Evolutionary conservation across 2,329 filamentous ascomycete genomes (phyloP).

Genomic region (Lachnellula occidentalis): DNA sequence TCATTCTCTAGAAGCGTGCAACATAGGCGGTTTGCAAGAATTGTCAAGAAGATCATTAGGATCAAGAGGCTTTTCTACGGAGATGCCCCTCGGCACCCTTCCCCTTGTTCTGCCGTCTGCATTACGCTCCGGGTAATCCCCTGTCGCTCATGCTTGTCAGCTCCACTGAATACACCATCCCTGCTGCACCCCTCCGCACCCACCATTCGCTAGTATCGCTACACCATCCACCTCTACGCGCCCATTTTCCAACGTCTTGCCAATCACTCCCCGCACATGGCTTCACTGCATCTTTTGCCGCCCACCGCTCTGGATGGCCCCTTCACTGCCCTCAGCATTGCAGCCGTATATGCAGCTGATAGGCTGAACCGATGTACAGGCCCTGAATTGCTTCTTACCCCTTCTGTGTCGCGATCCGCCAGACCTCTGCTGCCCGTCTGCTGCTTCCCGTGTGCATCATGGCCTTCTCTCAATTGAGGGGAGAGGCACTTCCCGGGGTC

Average conservation of each 20-base stretch:
- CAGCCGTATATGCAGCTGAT: neutral
- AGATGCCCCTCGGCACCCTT: too few relatives aligned
- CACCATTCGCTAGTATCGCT: too few relatives aligned
- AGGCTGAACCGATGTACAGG: neutral
- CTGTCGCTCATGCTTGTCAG: neutral
- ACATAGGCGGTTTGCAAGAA: too few relatives aligned
- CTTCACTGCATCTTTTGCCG: slow-evolving; percentile 1
- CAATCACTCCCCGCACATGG: neutral
- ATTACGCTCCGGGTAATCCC: neutral
- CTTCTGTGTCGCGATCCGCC: neutral
- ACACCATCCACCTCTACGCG: slow-evolving; percentile 1
- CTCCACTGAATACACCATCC: neutral
- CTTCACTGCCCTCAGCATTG: neutral
- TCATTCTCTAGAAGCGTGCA: too few relatives aligned
- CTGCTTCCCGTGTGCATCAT: slow-evolving; percentile 4
- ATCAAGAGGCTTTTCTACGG: too few relatives aligned
- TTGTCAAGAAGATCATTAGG: too few relatives aligned
- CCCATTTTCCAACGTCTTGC: neutral
- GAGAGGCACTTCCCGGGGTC: neutral
- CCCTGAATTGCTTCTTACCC: slow-evolving; percentile 3
- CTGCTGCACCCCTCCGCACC: neutral
- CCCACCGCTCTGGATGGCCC: slow-evolving; percentile 1
- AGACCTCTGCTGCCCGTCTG: neutral
- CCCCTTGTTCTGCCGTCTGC: neutral
- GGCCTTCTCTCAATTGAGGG: neutral